Conservation (phyloP, 306 rosid species). For the Lotus japonicus region DNA sequence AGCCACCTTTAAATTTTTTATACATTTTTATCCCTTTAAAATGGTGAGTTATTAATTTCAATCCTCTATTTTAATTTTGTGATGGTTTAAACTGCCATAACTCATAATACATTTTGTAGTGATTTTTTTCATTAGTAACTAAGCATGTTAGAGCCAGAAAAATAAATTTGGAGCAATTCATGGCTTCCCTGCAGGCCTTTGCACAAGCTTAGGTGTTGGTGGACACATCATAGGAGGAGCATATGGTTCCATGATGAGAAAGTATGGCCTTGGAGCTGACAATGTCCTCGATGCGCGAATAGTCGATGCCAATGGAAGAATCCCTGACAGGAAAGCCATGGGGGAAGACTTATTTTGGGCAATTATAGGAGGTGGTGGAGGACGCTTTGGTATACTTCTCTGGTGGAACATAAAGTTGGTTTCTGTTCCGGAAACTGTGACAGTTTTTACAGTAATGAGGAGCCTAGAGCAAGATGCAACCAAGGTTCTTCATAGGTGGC, state of each 20-base stretch:
- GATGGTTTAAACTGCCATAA: too few species aligned
- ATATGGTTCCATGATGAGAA: conserved; percentile 78
- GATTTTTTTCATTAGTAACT: too few species aligned
- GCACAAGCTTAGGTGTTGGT: conserved; percentile 72
- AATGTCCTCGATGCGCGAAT: conserved; percentile 62
- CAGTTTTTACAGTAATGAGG: conserved; percentile 58
- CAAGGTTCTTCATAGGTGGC: conserved; percentile 52
- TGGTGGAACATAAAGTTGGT: conserved; percentile 86
- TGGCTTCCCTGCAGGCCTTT: conserved; percentile 81
- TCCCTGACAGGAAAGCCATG: conserved; percentile 59
- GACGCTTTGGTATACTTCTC: conserved; percentile 70
- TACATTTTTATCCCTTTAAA: too few species aligned
- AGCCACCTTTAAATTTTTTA: too few species aligned
- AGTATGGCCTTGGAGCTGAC: conserved; percentile 72
- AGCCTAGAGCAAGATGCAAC: conserved; percentile 58
- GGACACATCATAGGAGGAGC: conserved; percentile 88
- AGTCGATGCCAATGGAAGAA: conserved; percentile 42
- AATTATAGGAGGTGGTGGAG: conserved; percentile 85
- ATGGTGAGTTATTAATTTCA: too few species aligned
- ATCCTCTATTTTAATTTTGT: too few species aligned
- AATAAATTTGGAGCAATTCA: too few species aligned
- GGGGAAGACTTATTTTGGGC: conserved; percentile 92
- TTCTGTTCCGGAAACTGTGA: conserved; percentile 59
- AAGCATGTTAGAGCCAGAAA: too few species aligned
- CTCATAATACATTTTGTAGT: too few species aligned